Evolutionary conservation across 108 stramenopile species (phyloP).

Genomic region (Skeletonema grethae): DNA sequence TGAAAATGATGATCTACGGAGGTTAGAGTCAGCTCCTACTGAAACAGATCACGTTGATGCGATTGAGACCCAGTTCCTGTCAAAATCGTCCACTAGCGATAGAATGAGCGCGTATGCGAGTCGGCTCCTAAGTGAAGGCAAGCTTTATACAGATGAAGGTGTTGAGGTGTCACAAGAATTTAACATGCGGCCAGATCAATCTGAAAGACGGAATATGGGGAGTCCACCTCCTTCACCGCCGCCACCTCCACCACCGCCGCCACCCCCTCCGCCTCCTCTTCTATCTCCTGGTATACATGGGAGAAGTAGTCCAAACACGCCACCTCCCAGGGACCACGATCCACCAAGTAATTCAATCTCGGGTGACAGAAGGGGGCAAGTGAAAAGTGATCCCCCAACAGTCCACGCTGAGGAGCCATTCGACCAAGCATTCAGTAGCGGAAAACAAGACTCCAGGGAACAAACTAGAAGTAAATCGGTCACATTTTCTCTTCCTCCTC

Average conservation of each 20-base stretch:
- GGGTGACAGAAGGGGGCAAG: not conserved
- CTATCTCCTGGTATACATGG: not conserved
- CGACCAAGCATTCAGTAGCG: not conserved
- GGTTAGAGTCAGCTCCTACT: not conserved
- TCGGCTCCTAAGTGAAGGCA: slow-evolving; percentile 10
- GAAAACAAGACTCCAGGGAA: not conserved
- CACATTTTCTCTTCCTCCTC: slow-evolving; percentile 31
- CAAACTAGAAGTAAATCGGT: slow-evolving; percentile 19
- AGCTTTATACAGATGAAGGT: slow-evolving; percentile 7
- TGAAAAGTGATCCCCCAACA: slow-evolving; percentile 9
- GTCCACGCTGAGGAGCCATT: slow-evolving; percentile 5
- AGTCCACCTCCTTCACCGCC: not conserved
- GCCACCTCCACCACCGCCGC: slow-evolving; percentile 1
- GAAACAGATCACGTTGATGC: not conserved
- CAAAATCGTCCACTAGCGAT: slow-evolving; percentile 7
- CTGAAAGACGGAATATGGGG: not conserved
- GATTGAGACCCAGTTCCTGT: not conserved
- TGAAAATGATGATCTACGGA: not conserved
- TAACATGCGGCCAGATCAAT: not conserved
- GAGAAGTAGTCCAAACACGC: not conserved
- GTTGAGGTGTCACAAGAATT: slow-evolving; percentile 2
- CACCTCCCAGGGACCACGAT: not conserved
- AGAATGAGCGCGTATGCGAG: slow-evolving; percentile 29
- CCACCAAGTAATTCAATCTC: slow-evolving; percentile 11
- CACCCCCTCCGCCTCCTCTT: not conserved